Conservation (phyloP, 306 rosid genomes). For the Trifolium subterraneum region DNA sequence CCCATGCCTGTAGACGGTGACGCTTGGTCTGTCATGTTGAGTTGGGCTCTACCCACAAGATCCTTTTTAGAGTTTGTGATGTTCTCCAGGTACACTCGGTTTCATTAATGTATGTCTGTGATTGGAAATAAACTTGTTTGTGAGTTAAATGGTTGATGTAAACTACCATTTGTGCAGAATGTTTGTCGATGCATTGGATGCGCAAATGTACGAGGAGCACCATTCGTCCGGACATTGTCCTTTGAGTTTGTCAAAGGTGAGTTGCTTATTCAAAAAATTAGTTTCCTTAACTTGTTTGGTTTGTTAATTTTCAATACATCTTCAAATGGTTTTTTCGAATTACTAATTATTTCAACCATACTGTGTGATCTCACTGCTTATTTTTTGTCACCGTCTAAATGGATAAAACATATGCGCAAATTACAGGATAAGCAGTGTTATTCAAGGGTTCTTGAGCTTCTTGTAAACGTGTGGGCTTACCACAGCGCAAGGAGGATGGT, state of each 20-base stretch:
- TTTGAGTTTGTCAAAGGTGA: slow-evolving; percentile 85
- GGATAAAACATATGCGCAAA: slow-evolving; percentile 13
- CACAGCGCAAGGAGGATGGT: slow-evolving; percentile 91
- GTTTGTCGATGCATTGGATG: slow-evolving; percentile 90
- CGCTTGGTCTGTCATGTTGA: slow-evolving; percentile 88
- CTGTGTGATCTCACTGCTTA: not conserved
- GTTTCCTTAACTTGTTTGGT: slow-evolving; percentile 26
- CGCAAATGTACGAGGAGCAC: slow-evolving; percentile 75
- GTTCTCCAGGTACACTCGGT: slow-evolving; percentile 81
- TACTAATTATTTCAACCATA: not conserved
- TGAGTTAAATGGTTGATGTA: slow-evolving; percentile 26
- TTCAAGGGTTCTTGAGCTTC: slow-evolving; percentile 85
- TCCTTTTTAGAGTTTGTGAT: slow-evolving; percentile 92
- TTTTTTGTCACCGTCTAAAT: not conserved
- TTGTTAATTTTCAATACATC: not conserved
- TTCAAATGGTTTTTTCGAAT: not conserved
- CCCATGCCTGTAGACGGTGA: slow-evolving; percentile 85
- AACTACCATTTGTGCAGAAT: slow-evolving; percentile 62
- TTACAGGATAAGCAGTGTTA: slow-evolving; percentile 91
- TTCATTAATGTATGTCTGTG: slow-evolving; percentile 22
- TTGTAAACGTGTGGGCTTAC: slow-evolving; percentile 90
- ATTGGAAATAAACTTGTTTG: slow-evolving; percentile 21
- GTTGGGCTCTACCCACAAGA: slow-evolving; percentile 92
- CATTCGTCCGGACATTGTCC: slow-evolving; percentile 75
- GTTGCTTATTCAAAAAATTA: slow-evolving; percentile 25